Base-by-base conservation (phyloP, 331 rosid genomes). In the Cucumis variabilis region DNA sequence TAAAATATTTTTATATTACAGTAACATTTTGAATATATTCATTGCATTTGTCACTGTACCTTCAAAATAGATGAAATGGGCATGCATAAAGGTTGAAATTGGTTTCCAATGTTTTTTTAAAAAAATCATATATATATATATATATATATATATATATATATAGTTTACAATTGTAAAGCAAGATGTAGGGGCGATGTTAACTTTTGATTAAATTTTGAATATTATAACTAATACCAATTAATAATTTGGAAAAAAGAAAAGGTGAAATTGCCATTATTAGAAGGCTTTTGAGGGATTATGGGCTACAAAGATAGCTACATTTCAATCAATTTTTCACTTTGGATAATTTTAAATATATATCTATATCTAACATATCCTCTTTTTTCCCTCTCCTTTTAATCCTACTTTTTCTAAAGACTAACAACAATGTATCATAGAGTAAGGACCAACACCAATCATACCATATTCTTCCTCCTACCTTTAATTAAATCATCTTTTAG, bases 281-380 rank as follows among this genome's bases (percentile, higher is more conserved):
- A 63, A 60, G 51, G 63, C 86, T 82, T 82, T 82, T 30, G 60
- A 63, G 9, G 25, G 74, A 30, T 3, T 82, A 33, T 33, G 60
- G 86, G 60, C 60, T 82, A 9, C 33, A 82, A 37, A 82, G 15
- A 37, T 37, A 33, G 86, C 74, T 33, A 63, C 71, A 82, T 82
- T 82, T 60, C 55, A 82, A 82, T 82, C 69, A 30, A 21, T 82
- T 82, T 81, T 25, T 53, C 44, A 81, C 69, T 82, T 82, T 60
- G 24, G 71, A 82, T 60, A 82, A 19, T 82, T 53, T 80, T 25
- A 80, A 55, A 80, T 82, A 58, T 58, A 33, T 33, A 33, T 33
- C 37, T 33, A 33, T 1, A 37, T 37, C 44, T 37, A 33, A 80
- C 2, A 2, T 51, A 2, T 51, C 50, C 84, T 46, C 55, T 33